phyloP scores from a whole-genome alignment of 1,139 yeast species.

The Pichia sp. region DNA sequence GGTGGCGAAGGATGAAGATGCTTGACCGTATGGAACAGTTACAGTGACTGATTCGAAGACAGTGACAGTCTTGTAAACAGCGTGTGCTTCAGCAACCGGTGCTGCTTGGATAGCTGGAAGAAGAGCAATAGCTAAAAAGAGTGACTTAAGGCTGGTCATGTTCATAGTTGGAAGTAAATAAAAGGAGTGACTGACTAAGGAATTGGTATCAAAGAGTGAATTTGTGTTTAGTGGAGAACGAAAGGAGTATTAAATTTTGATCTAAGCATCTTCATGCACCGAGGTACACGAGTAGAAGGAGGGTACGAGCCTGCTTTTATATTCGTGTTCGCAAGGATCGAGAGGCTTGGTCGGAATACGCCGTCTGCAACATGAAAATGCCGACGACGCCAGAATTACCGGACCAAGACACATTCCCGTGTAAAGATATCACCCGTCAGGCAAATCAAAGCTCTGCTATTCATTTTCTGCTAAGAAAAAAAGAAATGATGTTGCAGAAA shows the following conservation, averaged over 20 bases:
- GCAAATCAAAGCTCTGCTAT: not conserved
- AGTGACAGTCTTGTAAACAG: slow-evolving; percentile 8
- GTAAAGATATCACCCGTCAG: not conserved
- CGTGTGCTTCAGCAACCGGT: slow-evolving; percentile 8
- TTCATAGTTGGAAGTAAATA: not conserved
- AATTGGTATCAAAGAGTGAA: not conserved
- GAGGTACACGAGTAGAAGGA: not conserved
- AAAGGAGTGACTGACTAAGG: slow-evolving; percentile 4
- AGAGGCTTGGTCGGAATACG: not conserved
- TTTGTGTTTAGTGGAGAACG: not conserved
- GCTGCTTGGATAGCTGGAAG: slow-evolving; percentile 4
- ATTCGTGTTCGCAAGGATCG: not conserved
- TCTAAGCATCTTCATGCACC: not conserved
- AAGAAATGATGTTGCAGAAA: slow-evolving; percentile 1
- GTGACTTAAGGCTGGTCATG: slow-evolving; percentile 5
- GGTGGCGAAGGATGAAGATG: not conserved
- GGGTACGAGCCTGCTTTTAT: not conserved
- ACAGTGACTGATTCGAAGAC: slow-evolving; percentile 3
- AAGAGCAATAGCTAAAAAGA: slow-evolving; percentile 4
- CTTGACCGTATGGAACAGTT: slow-evolving; percentile 9
- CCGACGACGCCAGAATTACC: not conserved
- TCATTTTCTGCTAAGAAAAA: not conserved
- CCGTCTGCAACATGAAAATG: not conserved
- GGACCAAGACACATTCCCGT: not conserved
- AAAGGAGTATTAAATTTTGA: not conserved